phyloP scores from a whole-genome alignment of 2,329 filamentous ascomycete species.

The Talaromyces sp. region DNA sequence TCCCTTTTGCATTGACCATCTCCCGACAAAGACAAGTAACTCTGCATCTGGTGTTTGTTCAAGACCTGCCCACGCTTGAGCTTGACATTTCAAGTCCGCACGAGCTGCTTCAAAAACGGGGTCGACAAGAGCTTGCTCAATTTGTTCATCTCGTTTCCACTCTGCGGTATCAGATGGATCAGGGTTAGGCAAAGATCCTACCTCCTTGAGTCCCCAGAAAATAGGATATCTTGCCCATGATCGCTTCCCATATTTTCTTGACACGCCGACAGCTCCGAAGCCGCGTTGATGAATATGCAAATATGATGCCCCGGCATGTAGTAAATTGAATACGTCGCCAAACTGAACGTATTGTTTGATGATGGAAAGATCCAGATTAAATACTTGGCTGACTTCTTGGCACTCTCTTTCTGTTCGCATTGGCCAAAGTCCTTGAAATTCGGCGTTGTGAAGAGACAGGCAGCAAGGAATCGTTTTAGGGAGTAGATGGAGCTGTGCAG shows the following conservation, averaged over 20 bases:
- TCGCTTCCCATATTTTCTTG: conserved; percentile 57
- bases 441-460: conserved; percentile 57
- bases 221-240: conserved; percentile 58
- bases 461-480: conserved; percentile 53
- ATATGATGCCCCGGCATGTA: conserved; percentile 57
- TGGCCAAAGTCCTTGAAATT: conserved; percentile 60
- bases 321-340: conserved; percentile 58
- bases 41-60: conserved; percentile 54
- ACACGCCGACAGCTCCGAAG: conserved; percentile 58
- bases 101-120: conserved; percentile 45
- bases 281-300: conserved; percentile 57
- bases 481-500: conserved; percentile 56
- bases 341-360: conserved; percentile 56
- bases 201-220: conserved; percentile 55
- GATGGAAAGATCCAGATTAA: conserved; percentile 49
- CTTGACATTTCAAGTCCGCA: conserved; percentile 47
- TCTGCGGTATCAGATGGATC: conserved; percentile 55
- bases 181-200: conserved; percentile 56
- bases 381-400: conserved; percentile 54
- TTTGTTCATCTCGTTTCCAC: conserved; percentile 45
- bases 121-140: conserved; percentile 44
- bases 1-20: conserved; percentile 60
- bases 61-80: conserved; percentile 57
- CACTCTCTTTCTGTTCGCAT: conserved; percentile 53
- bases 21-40: conserved; percentile 59